Conservation (phyloP, 2,329 filamentous ascomycete genomes). For the Aspergillus ustus region DNA sequence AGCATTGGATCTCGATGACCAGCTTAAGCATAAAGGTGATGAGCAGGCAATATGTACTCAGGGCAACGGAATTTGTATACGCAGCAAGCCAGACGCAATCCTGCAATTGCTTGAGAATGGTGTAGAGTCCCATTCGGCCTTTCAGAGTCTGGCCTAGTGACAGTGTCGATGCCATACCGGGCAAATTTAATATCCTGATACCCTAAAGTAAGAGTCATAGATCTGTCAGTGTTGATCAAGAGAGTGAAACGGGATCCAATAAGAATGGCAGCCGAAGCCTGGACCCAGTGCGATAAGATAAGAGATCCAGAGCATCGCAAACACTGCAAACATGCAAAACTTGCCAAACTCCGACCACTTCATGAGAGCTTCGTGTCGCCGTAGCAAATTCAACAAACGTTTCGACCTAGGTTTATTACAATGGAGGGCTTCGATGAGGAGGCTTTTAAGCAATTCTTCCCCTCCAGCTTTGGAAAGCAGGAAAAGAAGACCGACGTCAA, state of each 20-base stretch:
- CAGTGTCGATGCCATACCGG: background rate
- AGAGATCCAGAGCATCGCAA: slow-evolving; percentile 21
- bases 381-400: background rate
- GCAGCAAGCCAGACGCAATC: slow-evolving; percentile 26
- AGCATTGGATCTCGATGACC: no score
- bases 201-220: no score
- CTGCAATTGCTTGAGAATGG: slow-evolving; percentile 21
- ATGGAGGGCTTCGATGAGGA: slow-evolving; percentile 54
- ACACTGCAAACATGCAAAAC: slow-evolving; percentile 30
- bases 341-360: slow-evolving; percentile 22
- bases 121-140: slow-evolving; percentile 20
- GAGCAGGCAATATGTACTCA: background rate
- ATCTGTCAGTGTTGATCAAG: background rate
- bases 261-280: background rate
- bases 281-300: background rate
- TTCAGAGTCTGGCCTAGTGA: slow-evolving; percentile 11
- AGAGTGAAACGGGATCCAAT: no score
- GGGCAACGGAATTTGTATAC: slow-evolving; percentile 13
- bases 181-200: background rate
- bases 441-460: slow-evolving; percentile 65
- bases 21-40: no score
- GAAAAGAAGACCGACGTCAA: slow-evolving; percentile 73
- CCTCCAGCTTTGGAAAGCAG: slow-evolving; percentile 83
- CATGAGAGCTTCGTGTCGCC: background rate
- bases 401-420: slow-evolving; percentile 9